A percentile compares a stretch with the other conserved stretches of the same genome.
Conservation (phyloP, 1,139 yeast genomes). For the Debaryomycetaceae sp. region DNA sequence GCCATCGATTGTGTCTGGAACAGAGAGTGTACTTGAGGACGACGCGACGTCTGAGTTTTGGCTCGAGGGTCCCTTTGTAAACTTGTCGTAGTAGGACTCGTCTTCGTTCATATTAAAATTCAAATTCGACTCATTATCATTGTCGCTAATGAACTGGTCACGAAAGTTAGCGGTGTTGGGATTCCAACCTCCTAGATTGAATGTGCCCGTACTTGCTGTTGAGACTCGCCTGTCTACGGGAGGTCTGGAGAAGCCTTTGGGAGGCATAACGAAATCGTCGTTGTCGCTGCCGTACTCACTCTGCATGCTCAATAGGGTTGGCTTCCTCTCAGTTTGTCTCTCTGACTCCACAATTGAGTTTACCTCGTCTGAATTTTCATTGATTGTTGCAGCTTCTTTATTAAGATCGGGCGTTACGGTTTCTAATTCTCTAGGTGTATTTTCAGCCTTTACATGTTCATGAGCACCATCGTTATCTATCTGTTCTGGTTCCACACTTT, state of each 20-base stretch:
- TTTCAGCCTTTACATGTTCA: conserved; percentile 23
- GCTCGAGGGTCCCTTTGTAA: conserved; percentile 29
- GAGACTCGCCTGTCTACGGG: conserved; percentile 28
- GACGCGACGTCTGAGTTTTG: conserved; percentile 25
- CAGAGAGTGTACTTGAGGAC: conserved; percentile 26
- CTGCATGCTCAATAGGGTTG: background rate
- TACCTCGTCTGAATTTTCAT: background rate
- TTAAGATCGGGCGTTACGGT: conserved; percentile 26
- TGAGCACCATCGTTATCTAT: conserved; percentile 8
- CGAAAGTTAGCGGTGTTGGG: conserved; percentile 50
- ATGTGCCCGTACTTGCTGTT: conserved; percentile 35
- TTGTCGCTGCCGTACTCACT: conserved; percentile 9
- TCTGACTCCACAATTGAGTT: conserved; percentile 5
- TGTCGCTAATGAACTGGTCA: conserved; percentile 49
- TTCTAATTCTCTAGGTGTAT: conserved; percentile 38
- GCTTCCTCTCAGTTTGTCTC: conserved; percentile 1
- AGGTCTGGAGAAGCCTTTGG: background rate
- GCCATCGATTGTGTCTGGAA: conserved; percentile 46
- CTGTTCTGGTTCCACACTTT: conserved; percentile 4
- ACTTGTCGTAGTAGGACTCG: conserved; percentile 28
- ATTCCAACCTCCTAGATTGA: conserved; percentile 52
- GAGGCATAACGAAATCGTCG: background rate
- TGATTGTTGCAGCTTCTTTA: background rate
- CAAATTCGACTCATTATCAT: conserved; percentile 40
- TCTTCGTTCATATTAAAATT: conserved; percentile 28